Evolutionary conservation across 1,284 basidiomycete species (phyloP).

Genomic region (Ceratobasidium sp.): DNA sequence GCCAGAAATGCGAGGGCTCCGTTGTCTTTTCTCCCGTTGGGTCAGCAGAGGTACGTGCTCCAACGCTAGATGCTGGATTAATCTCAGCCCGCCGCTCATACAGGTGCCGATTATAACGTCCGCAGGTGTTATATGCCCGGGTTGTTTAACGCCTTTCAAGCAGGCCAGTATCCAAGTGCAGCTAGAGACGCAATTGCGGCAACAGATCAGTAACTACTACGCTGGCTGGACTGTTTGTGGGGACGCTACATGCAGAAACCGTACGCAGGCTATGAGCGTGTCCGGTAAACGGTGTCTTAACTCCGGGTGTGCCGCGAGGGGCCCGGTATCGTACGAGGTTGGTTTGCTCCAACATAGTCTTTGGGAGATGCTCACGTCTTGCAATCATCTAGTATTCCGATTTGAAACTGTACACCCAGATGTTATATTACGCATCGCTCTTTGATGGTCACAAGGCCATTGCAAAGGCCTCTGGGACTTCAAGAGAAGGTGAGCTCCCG

Average conservation of each 20-base stretch:
- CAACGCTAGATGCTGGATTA: background rate
- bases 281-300: conserved; percentile 86
- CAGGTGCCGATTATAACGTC: conserved; percentile 52
- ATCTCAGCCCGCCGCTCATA: conserved; percentile 53
- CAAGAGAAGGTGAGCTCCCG: conserved; percentile 61
- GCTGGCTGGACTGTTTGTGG: conserved; percentile 90
- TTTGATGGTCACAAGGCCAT: conserved; percentile 79
- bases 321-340: conserved; percentile 80
- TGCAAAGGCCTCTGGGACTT: conserved; percentile 62
- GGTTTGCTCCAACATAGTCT: conserved; percentile 50
- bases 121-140: conserved; percentile 63
- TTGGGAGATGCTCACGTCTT: conserved; percentile 8
- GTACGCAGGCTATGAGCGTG: conserved; percentile 91
- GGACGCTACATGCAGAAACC: conserved; percentile 83
- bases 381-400: conserved; percentile 76
- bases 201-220: conserved; percentile 85
- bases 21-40: conserved; percentile 73
- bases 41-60: conserved; percentile 67
- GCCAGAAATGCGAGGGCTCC: conserved; percentile 74
- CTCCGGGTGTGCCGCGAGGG: conserved; percentile 66
- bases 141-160: conserved; percentile 68
- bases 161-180: conserved; percentile 79
- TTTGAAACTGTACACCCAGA: conserved; percentile 83
- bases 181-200: conserved; percentile 85
- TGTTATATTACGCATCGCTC: conserved; percentile 81